Evolutionary conservation across 176 grass and related monocot genomes (phyloP).

Genomic region (Eleusine coracana): DNA sequence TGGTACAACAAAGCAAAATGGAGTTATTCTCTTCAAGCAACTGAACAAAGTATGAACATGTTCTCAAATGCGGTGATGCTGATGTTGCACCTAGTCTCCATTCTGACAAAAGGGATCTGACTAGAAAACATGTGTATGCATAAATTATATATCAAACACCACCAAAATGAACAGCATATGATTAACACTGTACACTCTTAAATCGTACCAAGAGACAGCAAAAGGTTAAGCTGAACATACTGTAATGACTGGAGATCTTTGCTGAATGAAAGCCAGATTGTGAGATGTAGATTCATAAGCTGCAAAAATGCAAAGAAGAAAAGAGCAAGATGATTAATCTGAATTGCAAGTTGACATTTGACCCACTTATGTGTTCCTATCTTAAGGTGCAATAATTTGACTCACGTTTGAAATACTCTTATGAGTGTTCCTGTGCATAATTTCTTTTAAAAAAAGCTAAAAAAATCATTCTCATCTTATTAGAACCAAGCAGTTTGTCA

Average conservation of each 20-base stretch:
- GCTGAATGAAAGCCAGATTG: constrained; percentile 75
- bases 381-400: neutral
- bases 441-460: neutral
- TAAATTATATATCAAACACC: neutral
- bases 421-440: neutral
- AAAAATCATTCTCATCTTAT: neutral
- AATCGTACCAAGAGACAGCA: neutral
- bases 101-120: neutral
- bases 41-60: neutral
- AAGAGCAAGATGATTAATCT: constrained; percentile 27
- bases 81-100: neutral
- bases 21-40: neutral
- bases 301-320: constrained; percentile 57
- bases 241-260: constrained; percentile 86
- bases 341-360: neutral
- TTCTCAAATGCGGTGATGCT: constrained; percentile 8
- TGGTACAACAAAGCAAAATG: constrained; percentile 9
- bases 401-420: neutral
- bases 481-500: neutral
- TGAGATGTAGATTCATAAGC: constrained; percentile 76
- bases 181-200: neutral
- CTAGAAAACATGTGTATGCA: neutral
- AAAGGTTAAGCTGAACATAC: constrained; percentile 40
- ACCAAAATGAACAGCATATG: neutral
- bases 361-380: neutral